Base-by-base conservation (phyloP, 768 basidiomycete genomes). In the Kwoniella dendrophila region DNA sequence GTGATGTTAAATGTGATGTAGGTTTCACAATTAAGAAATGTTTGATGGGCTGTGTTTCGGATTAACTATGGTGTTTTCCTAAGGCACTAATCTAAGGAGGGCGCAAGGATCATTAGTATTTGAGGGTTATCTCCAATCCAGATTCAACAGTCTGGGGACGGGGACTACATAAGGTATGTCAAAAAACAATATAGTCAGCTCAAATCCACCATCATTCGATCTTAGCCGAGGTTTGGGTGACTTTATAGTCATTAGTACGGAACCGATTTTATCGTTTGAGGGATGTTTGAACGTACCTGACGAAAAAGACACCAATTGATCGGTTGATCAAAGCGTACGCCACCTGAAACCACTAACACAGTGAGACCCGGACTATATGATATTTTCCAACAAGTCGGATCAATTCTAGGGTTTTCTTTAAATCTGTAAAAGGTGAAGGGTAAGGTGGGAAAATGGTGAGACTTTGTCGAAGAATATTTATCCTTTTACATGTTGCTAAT, bases 1-100 rank as follows among this genome's bases (percentile, higher is more conserved):
- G 36, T 2, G 12, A 2, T 51, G 30, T 26, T 20, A 32, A 33
- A 10, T 51, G 2, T 51, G 49, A 51, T 51, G n/a, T n/a, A n/a
- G n/a, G n/a, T n/a, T n/a, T n/a, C n/a, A n/a, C n/a, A n/a, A n/a
- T n/a, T n/a, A n/a, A n/a, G n/a, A n/a, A n/a, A n/a, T n/a, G n/a
- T 32, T 29, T 51, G 49, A 51, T 51, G 49, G 14, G 14, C n/a
- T 40, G 4, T 40, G 38, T 51, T 51, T 51, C 49, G 49, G 49
- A 51, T 51, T n/a, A 24, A 44, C 0, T 20, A n/a, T n/a, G n/a
- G n/a, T n/a, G n/a, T n/a, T n/a, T n/a, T n/a, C 2, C 24, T 29
- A 12, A 51, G 49, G 49, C 49, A 49, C 26, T 20, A 51, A 51
- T 4, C 49, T 51, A 51, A n/a, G 14, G 22, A 10, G 49, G 49